Conservation (phyloP, 2,329 filamentous ascomycete genomes). For the Cytospora leucostoma region DNA sequence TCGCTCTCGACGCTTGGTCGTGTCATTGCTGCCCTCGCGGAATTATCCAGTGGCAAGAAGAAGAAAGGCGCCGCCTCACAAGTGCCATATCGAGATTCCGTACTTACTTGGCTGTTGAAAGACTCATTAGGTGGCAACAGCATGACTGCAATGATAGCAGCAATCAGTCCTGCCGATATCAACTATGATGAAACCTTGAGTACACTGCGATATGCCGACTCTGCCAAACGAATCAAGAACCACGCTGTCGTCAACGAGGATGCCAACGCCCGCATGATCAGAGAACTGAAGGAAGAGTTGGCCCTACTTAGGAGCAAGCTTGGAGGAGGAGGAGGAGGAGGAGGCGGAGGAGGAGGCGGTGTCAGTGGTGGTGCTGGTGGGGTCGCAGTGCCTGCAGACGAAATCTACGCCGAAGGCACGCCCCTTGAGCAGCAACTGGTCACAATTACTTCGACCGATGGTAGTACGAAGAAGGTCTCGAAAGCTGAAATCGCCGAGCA, state of each 20-base stretch:
- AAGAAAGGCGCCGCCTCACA: conserved; percentile 72
- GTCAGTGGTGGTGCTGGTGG: conserved; percentile 44
- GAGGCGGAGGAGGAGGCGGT: conserved; percentile 42
- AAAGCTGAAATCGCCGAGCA: conserved; percentile 99
- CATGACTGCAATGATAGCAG: conserved; percentile 99
- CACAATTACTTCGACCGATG: conserved; percentile 84
- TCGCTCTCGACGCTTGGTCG: conserved; percentile 94
- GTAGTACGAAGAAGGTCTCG: conserved; percentile 88
- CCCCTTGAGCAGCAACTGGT: conserved; percentile 95
- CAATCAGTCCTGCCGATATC: conserved; percentile 96
- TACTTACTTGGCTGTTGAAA: conserved; percentile 94
- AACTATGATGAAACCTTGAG: conserved; percentile 98
- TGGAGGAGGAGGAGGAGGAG: conserved; percentile 50
- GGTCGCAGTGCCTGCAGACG: conserved; percentile 61
- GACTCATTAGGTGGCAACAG: conserved; percentile 97
- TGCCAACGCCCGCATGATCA: conserved; percentile 97
- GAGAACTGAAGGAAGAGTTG: conserved; percentile 94
- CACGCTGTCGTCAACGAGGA: conserved; percentile 99
- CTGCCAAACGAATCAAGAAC: conserved; percentile 99
- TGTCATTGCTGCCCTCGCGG: conserved; percentile 94
- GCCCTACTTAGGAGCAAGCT: conserved; percentile 84
- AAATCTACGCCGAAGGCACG: conserved; percentile 88
- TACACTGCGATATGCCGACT: conserved; percentile 94
- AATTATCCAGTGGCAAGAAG: conserved; percentile 83
- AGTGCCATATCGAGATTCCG: conserved; percentile 95